These are phyloP conservation scores for Russula sp. DNA, from an alignment of 768 basidiomycete genomes.

Conservation along the genomic window DNA sequence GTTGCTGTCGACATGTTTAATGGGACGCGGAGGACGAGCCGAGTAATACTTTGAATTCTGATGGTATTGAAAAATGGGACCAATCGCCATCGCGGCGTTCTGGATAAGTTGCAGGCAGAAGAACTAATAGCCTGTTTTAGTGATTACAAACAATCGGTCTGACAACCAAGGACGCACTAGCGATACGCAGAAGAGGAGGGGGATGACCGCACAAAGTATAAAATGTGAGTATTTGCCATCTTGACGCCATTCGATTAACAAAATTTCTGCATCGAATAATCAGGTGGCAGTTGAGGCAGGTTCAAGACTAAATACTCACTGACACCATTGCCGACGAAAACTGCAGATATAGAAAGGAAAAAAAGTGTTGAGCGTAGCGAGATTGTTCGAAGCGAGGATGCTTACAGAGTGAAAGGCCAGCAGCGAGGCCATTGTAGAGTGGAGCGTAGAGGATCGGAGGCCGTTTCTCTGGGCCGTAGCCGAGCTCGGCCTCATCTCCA, in stretches of 20 bases:
- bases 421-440: slow-evolving; percentile 34
- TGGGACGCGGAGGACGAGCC: slow-evolving; percentile 39
- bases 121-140: slow-evolving; percentile 20
- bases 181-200: slow-evolving; percentile 42
- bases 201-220: slow-evolving; percentile 39
- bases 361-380: slow-evolving; percentile 3
- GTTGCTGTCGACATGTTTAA: slow-evolving; percentile 39
- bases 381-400: neutral
- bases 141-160: neutral
- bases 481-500: slow-evolving; percentile 24
- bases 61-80: slow-evolving; percentile 48
- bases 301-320: slow-evolving; percentile 29
- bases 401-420: slow-evolving; percentile 32
- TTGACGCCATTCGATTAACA: slow-evolving; percentile 49
- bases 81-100: slow-evolving; percentile 39
- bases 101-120: slow-evolving; percentile 41
- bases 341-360: slow-evolving; percentile 31
- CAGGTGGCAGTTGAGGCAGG: neutral
- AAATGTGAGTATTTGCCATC: slow-evolving; percentile 42
- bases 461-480: slow-evolving; percentile 30
- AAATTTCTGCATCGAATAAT: slow-evolving; percentile 28
- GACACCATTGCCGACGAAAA: slow-evolving; percentile 61
- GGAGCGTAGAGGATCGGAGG: slow-evolving; percentile 34
- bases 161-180: slow-evolving; percentile 29
- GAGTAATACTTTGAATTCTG: slow-evolving; percentile 51